Evolutionary conservation across 495 filamentous ascomycete genomes (phyloP).

Genomic region (Aspergillus coremiiformis): DNA sequence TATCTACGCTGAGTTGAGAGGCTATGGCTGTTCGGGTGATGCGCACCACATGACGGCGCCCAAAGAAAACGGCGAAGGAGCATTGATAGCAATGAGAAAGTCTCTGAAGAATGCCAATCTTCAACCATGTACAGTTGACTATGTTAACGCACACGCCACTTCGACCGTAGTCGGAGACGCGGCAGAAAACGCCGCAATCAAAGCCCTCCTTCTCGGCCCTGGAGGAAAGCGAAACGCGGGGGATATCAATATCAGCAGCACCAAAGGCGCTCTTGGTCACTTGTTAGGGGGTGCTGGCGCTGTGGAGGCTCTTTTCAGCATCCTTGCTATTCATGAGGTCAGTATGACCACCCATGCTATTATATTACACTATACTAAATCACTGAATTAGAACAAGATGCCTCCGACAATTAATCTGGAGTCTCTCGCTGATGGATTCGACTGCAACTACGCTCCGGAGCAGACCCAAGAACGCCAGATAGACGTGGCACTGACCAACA

Average conservation of each 20-base stretch:
- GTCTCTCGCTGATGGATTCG: conserved; percentile 58
- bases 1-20: conserved; percentile 84
- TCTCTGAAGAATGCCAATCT: conserved; percentile 68
- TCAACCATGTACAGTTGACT: conserved; percentile 66
- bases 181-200: conserved; percentile 83
- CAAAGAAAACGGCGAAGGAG: conserved; percentile 69
- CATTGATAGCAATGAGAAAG: conserved; percentile 74
- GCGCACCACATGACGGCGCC: conserved; percentile 92
- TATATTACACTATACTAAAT: conserved; percentile 19
- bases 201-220: conserved; percentile 63
- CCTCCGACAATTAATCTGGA: conserved; percentile 85
- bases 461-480: conserved; percentile 60
- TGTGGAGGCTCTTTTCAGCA: conserved; percentile 77
- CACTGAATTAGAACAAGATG: conserved; percentile 53
- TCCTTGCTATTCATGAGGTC: conserved; percentile 70
- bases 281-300: conserved; percentile 85
- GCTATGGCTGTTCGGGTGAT: conserved; percentile 83
- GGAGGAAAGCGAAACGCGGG: conserved; percentile 53
- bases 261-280: conserved; percentile 90
- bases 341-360: conserved; percentile 21
- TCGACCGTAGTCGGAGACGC: conserved; percentile 77
- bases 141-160: conserved; percentile 94
- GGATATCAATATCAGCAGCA: conserved; percentile 80
- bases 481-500: conserved; percentile 79
- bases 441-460: conserved; percentile 81